These are phyloP conservation scores for Aspergillus wentii DNA, from an alignment of 495 filamentous ascomycete genomes.

Conservation along the genomic window DNA sequence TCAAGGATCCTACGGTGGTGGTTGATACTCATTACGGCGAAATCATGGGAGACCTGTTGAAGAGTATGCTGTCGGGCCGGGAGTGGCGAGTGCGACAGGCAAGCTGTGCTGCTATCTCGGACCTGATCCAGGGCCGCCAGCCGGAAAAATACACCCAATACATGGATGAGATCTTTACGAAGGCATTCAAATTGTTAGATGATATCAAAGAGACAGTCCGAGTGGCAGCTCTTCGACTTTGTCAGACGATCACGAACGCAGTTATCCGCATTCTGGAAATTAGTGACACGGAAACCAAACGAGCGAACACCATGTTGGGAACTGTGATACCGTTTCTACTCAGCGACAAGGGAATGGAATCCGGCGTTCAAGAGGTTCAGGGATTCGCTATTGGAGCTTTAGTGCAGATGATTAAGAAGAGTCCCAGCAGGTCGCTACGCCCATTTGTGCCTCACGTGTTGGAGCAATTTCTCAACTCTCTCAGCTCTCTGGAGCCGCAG, in stretches of 20 bases:
- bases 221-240: conserved; percentile 71
- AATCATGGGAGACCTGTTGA: conserved; percentile 81
- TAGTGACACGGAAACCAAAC: conserved; percentile 62
- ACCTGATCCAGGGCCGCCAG: conserved; percentile 71
- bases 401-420: conserved; percentile 83
- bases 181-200: conserved; percentile 76
- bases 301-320: conserved; percentile 69
- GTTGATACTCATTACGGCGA: conserved; percentile 73
- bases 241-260: conserved; percentile 73
- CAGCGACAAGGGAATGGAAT: conserved; percentile 84
- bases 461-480: conserved; percentile 69
- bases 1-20: conserved; percentile 72
- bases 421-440: conserved; percentile 60
- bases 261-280: conserved; percentile 83
- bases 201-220: conserved; percentile 93
- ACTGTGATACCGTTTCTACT: conserved; percentile 86
- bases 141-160: conserved; percentile 79
- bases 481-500: conserved; percentile 83
- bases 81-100: conserved; percentile 93
- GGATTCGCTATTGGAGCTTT: conserved; percentile 67
- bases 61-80: conserved; percentile 70
- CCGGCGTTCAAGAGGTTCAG: conserved; percentile 79
- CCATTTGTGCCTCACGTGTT: conserved; percentile 79
- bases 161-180: conserved; percentile 75
- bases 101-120: conserved; percentile 83